These are phyloP conservation scores for Pulveroboletus sp. DNA, from an alignment of 768 basidiomycete genomes.

Conservation along the genomic window DNA sequence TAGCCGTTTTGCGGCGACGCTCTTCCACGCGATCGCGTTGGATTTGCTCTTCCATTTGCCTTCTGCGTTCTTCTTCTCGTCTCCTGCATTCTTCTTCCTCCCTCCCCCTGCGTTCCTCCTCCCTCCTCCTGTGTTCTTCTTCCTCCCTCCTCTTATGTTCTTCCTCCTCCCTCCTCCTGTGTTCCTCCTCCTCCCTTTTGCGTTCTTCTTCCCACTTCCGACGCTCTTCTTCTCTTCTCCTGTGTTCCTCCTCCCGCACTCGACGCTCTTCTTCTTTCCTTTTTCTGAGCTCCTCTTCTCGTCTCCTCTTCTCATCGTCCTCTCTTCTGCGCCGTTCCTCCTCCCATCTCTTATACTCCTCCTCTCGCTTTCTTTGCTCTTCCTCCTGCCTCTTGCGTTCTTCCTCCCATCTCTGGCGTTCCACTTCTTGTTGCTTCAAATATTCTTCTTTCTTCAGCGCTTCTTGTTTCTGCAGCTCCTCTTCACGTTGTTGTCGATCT, in stretches of 20 bases:
- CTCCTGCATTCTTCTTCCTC: conserved; percentile 24
- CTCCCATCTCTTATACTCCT: conserved; percentile 39
- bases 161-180: background rate
- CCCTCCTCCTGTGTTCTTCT: conserved; percentile 8
- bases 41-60: conserved; percentile 37
- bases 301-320: conserved; percentile 5
- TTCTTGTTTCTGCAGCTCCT: conserved; percentile 1
- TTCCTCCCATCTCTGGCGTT: conserved; percentile 23
- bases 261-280: conserved; percentile 32
- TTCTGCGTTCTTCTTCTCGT: conserved; percentile 25
- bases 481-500: background rate
- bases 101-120: conserved; percentile 4
- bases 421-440: conserved; percentile 16
- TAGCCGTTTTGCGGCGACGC: conserved; percentile 36
- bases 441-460: conserved; percentile 12
- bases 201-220: background rate
- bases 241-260: conserved; percentile 13
- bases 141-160: conserved; percentile 12
- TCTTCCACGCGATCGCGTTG: conserved; percentile 46
- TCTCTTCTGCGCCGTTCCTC: conserved; percentile 2
- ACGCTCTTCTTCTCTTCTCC: conserved; percentile 16
- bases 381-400: conserved; percentile 8
- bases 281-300: conserved; percentile 35
- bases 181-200: conserved; percentile 5
- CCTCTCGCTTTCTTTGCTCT: background rate